phyloP scores from a whole-genome alignment of 78 protist species.

The Protostelium mycophagum region DNA sequence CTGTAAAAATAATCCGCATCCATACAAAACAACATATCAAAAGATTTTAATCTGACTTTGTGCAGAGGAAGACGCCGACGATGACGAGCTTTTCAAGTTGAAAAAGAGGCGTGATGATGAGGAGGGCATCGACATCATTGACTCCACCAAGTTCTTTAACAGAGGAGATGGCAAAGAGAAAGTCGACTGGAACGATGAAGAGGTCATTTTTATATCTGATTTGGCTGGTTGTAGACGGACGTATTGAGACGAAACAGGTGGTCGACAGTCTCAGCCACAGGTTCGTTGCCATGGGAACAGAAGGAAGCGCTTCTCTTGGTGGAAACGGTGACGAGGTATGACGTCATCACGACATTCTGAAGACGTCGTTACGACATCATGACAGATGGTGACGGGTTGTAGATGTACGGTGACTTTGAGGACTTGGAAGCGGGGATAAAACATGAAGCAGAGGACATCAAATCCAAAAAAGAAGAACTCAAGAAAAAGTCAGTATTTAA shows the following conservation, averaged over 20 bases:
- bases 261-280: neutral
- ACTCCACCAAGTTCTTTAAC: neutral
- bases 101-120: constrained; percentile 10
- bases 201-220: neutral
- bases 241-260: neutral
- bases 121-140: neutral
- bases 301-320: neutral
- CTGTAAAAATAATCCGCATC: neutral
- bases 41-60: too few species aligned
- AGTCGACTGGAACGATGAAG: constrained; percentile 49
- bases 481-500: too few species aligned
- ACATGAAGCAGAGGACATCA: neutral
- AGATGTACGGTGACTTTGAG: constrained; percentile 76
- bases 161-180: neutral
- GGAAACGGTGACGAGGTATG: too few species aligned
- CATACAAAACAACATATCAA: too few species aligned
- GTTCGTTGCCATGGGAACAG: neutral
- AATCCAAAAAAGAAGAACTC: neutral
- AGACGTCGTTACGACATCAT: too few species aligned
- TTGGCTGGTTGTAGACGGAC: neutral
- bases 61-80: constrained; percentile 15
- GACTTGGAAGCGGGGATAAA: constrained; percentile 82
- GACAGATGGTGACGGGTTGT: too few species aligned
- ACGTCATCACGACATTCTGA: too few species aligned
- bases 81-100: constrained; percentile 8